Percentiles rank a stretch among this genome's conserved stretches.
Conservation (phyloP, 257 asterid species). For the Salvia miltiorrhiza region DNA sequence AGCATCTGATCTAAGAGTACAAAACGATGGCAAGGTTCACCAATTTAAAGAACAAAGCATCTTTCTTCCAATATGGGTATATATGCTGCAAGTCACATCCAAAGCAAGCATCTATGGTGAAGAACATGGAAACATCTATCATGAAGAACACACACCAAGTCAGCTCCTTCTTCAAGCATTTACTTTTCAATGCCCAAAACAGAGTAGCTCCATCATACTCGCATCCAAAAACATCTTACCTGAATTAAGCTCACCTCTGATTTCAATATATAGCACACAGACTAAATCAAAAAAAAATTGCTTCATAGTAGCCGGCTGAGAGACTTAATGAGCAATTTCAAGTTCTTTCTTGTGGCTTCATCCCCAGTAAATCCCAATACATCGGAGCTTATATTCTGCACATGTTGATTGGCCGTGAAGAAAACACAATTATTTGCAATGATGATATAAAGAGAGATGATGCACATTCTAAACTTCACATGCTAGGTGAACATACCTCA, state of each 20-base stretch:
- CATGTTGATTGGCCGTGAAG: background rate
- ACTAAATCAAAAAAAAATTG: background rate
- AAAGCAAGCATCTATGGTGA: too few relatives aligned
- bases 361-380: slow-evolving; percentile 86
- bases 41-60: background rate
- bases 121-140: too few relatives aligned
- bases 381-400: slow-evolving; percentile 90
- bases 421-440: background rate
- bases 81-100: too few relatives aligned
- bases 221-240: too few relatives aligned
- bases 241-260: too few relatives aligned
- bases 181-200: too few relatives aligned
- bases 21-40: slow-evolving; percentile 6
- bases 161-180: too few relatives aligned
- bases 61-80: too few relatives aligned
- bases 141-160: too few relatives aligned
- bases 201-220: too few relatives aligned
- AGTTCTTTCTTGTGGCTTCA: slow-evolving; percentile 80
- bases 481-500: slow-evolving; percentile 46
- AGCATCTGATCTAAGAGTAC: slow-evolving; percentile 2
- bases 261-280: too few relatives aligned
- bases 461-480: slow-evolving; percentile 4
- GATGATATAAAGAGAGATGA: slow-evolving; percentile 9
- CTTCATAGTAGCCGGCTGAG: slow-evolving; percentile 79
- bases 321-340: slow-evolving; percentile 80